A percentile compares a stretch with the other conserved stretches of the same genome.
Evolutionary conservation across 2,329 filamentous ascomycete genomes (phyloP).

Genomic region (Aspergillus sp.): DNA sequence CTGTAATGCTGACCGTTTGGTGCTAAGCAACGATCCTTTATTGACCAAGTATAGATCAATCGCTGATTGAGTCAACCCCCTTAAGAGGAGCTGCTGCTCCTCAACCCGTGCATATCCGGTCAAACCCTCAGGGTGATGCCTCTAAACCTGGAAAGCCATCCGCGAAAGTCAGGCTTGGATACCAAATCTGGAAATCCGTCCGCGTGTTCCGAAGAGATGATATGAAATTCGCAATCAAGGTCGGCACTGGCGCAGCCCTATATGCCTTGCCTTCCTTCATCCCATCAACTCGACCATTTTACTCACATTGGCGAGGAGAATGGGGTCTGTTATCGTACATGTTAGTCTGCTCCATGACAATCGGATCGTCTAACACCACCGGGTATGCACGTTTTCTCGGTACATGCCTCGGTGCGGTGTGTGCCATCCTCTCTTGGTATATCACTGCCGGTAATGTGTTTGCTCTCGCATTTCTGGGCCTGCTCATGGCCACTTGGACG

Average conservation of each 20-base stretch:
- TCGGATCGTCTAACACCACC: conserved; percentile 92
- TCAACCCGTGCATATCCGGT: neutral
- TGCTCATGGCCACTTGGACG: conserved; percentile 75
- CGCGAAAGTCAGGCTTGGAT: conserved; percentile 37
- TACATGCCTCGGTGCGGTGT: conserved; percentile 75
- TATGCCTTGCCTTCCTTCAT: conserved; percentile 91
- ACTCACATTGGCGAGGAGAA: conserved; percentile 87
- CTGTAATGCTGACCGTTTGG: neutral
- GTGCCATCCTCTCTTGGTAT: conserved; percentile 76
- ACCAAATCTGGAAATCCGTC: conserved; percentile 56
- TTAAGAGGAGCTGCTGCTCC: neutral
- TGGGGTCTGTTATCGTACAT: conserved; percentile 97
- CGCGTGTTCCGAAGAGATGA: conserved; percentile 63
- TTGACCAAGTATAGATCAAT: conserved; percentile 15
- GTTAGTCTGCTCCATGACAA: conserved; percentile 97
- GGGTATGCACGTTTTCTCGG: conserved; percentile 83
- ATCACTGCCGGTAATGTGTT: conserved; percentile 71
- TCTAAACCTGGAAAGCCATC: conserved; percentile 6
- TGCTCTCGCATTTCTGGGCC: conserved; percentile 76
- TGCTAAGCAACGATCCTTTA: neutral
- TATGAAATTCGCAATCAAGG: conserved; percentile 82
- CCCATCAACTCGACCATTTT: conserved; percentile 72
- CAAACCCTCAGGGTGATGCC: neutral
- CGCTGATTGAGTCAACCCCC: conserved; percentile 10
- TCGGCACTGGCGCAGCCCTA: conserved; percentile 82